phyloP scores from a whole-genome alignment of 2,329 filamentous ascomycete species.

The Penicillium capsulatum region DNA sequence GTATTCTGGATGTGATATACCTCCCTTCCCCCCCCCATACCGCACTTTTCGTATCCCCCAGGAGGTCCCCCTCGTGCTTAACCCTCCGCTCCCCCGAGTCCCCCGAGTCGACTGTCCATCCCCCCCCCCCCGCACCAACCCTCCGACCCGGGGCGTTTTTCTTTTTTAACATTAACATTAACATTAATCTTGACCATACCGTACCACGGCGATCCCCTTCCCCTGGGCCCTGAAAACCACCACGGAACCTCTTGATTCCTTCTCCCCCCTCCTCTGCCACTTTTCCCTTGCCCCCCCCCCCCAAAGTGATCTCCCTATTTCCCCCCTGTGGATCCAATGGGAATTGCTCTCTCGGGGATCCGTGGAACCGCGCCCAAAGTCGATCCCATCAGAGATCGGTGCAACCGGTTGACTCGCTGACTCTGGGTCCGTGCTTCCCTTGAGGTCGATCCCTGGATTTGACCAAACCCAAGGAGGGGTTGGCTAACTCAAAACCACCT shows the following conservation, averaged over 20 bases:
- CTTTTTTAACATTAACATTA: background rate
- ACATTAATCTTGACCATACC: background rate
- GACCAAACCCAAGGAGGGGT: conserved; percentile 19
- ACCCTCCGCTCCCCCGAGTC: too few relatives aligned
- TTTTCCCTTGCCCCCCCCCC: too few relatives aligned
- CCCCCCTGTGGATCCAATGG: conserved; percentile 14
- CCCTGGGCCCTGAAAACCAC: background rate
- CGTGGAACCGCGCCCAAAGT: conserved; percentile 21
- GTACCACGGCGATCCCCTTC: background rate
- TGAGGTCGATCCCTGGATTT: conserved; percentile 19
- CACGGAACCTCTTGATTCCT: background rate
- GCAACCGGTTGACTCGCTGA: conserved; percentile 23
- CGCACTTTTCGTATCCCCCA: too few relatives aligned
- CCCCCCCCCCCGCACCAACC: too few relatives aligned
- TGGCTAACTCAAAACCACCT: conserved; percentile 23
- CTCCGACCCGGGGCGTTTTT: too few relatives aligned
- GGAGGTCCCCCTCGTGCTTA: too few relatives aligned
- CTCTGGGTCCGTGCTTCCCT: conserved; percentile 21
- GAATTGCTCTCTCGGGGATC: conserved; percentile 26
- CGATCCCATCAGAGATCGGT: conserved; percentile 26
- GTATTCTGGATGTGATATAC: background rate
- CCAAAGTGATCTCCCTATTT: background rate
- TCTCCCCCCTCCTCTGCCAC: too few relatives aligned
- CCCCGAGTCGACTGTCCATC: too few relatives aligned
- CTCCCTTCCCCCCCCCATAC: conserved; percentile 4